Evolutionary conservation across 768 basidiomycete species (phyloP), one percentile per base, ranked within the genome.

Genomic region (Mycena alexandri): DNA sequence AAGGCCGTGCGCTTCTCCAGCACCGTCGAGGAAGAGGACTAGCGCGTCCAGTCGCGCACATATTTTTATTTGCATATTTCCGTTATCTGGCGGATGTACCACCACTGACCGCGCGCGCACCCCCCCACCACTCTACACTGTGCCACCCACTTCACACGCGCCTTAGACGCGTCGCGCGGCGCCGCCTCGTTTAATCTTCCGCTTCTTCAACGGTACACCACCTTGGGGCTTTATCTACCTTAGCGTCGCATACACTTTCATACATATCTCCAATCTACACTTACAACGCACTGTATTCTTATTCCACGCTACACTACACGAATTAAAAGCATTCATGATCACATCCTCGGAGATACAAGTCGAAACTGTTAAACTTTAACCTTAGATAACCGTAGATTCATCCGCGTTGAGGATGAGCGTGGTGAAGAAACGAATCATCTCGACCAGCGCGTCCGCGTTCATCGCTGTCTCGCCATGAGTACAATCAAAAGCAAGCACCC

Each of bases 371-470:
- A 38, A 38, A 10, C 14, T 48, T n/a, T n/a, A n/a, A n/a, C n/a
- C n/a, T n/a, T 43, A 70, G 19, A 65, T 65, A 22, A 42, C 59
- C 22, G 59, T 65, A 22, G 70, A 65, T 71, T 85, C 84, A 65
- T 85, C 83, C 17, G 78, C 75, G 55, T 85, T 85, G 38, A 85
- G 73, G 50, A 85, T 83, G 53, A 85, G 75, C 9, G 78, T 80
- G 9, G 80, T 76, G 68, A 83, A 83, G 75, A 85, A 85, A 59
- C 78, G 71, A 53, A 84, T 79, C 76, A 79, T 77, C 67, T 84
- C 83, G 8, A 83, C 52, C 62, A 80, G 79, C 12, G 78, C 73
- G 16, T 82, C 80, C 41, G 75, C 76, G 14, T 66, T 65, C 48
- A 82, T 75, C 47, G 74, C 80, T 75, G 43, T 22, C 13, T 8